A percentile compares a stretch with the other conserved stretches of the same genome.
phyloP scores from a whole-genome alignment of 1,139 yeast genomes.

The Blastobotrys buckinghamii region DNA sequence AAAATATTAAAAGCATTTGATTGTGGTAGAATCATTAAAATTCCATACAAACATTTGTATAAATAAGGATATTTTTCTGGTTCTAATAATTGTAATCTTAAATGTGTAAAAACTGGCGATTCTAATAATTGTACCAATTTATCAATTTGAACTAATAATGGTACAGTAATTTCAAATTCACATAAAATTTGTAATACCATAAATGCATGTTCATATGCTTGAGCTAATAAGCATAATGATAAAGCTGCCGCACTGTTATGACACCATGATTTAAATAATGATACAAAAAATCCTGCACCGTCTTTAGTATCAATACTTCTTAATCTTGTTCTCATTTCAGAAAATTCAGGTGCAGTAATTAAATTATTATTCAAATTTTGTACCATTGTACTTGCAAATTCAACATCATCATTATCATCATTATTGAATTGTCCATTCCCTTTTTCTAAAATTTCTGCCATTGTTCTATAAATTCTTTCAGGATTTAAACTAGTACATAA shows the following conservation, averaged over 20 bases:
- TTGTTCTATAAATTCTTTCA: conserved; percentile 73
- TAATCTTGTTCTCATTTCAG: conserved; percentile 61
- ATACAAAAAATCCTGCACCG: conserved; percentile 68
- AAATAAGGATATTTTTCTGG: conserved; percentile 79
- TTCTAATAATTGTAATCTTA: conserved; percentile 80
- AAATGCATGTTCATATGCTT: conserved; percentile 85
- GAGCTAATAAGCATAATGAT: conserved; percentile 78
- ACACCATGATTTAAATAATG: conserved; percentile 87
- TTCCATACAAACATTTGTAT: conserved; percentile 84
- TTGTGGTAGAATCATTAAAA: conserved; percentile 92
- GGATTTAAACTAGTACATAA: conserved; percentile 77
- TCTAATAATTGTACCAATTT: conserved; percentile 73
- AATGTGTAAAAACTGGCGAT: conserved; percentile 84
- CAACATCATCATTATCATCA: conserved; percentile 49
- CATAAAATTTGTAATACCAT: conserved; percentile 68
- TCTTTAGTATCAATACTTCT: conserved; percentile 47
- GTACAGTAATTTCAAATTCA: conserved; percentile 68
- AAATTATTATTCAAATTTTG: conserved; percentile 84
- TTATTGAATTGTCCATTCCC: conserved; percentile 30
- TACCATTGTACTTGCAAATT: conserved; percentile 73
- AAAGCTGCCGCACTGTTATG: conserved; percentile 86
- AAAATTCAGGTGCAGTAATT: conserved; percentile 81
- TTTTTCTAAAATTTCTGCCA: conserved; percentile 68
- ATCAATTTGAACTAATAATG: conserved; percentile 70
- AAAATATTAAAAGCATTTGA: conserved; percentile 84